Conservation (phyloP, 148 eudicot species). For the Chenopodium quinoa region DNA sequence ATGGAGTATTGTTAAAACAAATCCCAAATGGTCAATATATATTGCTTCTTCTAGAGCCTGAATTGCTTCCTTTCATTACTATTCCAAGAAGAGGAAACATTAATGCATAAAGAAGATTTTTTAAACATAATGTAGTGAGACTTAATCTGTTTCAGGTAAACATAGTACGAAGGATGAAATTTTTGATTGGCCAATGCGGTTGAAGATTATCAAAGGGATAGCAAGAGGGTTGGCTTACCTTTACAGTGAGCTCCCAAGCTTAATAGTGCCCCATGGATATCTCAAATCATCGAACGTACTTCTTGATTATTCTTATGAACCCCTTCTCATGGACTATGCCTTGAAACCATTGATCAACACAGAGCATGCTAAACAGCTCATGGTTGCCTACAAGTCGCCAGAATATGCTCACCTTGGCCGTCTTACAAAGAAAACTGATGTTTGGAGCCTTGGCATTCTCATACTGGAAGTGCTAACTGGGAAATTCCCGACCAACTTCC, state of each 20-base stretch:
- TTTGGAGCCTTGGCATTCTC: conserved; percentile 69
- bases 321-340: conserved; percentile 67
- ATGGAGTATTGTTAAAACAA: too few relatives aligned
- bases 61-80: background rate
- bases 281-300: conserved; percentile 81
- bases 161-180: conserved; percentile 31
- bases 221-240: conserved; percentile 61
- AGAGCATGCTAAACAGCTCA: conserved; percentile 44
- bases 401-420: conserved; percentile 51
- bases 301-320: conserved; percentile 44
- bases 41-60: background rate
- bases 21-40: background rate
- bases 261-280: conserved; percentile 61
- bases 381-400: conserved; percentile 70
- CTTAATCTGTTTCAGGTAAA: conserved; percentile 30
- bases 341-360: conserved; percentile 55
- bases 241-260: conserved; percentile 55
- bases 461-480: conserved; percentile 65
- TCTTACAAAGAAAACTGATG: conserved; percentile 54
- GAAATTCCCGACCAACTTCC: conserved; percentile 53
- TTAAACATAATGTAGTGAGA: conserved; percentile 4
- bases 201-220: conserved; percentile 67
- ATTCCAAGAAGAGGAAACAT: too few relatives aligned
- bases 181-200: conserved; percentile 58
- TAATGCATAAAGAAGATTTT: too few relatives aligned